Conservation (phyloP, 345 rosid genomes). For the Combretum micranthum region DNA sequence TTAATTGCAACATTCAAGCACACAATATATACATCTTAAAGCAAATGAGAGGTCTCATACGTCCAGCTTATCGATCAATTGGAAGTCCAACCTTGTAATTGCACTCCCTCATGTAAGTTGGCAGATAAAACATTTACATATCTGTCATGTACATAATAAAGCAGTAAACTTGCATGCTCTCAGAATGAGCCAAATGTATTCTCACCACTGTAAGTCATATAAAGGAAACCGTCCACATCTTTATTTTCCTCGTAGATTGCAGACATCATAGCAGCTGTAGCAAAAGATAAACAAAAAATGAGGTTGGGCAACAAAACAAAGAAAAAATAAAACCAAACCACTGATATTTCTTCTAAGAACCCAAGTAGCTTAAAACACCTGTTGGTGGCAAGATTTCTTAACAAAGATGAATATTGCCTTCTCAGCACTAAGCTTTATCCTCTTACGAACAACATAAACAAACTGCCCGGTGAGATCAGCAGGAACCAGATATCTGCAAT, state of each 20-base stretch:
- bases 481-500: conserved; percentile 53
- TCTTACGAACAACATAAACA: conserved; percentile 59
- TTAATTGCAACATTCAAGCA: no score
- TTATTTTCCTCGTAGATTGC: conserved; percentile 61
- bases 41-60: no score
- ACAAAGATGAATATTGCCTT: conserved; percentile 63
- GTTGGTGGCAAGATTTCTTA: conserved; percentile 59
- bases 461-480: conserved; percentile 68
- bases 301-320: no score
- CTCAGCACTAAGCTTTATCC: conserved; percentile 66
- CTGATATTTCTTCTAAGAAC: no score
- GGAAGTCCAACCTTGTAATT: no score
- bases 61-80: no score
- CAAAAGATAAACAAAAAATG: neutral
- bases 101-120: no score
- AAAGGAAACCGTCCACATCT: conserved; percentile 64
- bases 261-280: conserved; percentile 61
- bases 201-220: conserved; percentile 65
- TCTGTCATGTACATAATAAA: neutral
- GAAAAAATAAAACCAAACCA: no score
- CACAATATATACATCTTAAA: no score
- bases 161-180: neutral
- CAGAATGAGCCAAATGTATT: conserved; percentile 46
- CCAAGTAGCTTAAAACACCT: conserved; percentile 22
- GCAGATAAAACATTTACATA: no score